Base-by-base conservation (phyloP, 495 filamentous ascomycete genomes). In the Acidomyces sp. region DNA sequence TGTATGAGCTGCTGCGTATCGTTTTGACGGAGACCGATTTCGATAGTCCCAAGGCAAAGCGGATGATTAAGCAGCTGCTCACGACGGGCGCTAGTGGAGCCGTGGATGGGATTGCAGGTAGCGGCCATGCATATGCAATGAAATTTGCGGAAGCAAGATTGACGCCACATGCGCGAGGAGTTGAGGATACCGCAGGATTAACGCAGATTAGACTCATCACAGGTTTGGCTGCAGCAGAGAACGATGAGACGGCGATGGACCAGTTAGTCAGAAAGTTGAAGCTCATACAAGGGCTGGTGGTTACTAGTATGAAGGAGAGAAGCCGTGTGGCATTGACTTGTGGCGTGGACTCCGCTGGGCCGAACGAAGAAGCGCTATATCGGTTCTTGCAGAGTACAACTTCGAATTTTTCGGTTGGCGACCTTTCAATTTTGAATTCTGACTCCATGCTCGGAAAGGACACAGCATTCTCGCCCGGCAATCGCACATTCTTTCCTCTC, bases 201-300 rank as follows among this genome's bases (percentile, higher is more conserved):
- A 78, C 82, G 2, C 92, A 96, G 53, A 71, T 94, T 22, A 80
- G 90, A 60, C 74, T 93, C n/a, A 80, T 83, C 22, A 80, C 83
- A 1, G 60, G 68, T 28, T 63, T 84, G 18, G 79, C 80, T 0
- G 66, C 68, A 33, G 58, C 69, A 1, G 46, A 50, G 24, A 35
- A 42, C 6, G 28, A 43, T 22, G 33, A 19, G 4, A 77, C 84
- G 52, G 66, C 73, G 17, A 68, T 92, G 18, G 64, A 63, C 39
- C 82, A 88, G 49, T 63, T 95, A 30, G 80, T 94, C 35, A 65
- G 68, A 22, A 94, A 93, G 55, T 70, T 97, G 21, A 87, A 88
- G 60, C 58, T 72, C n/a, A 90, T 93, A 39, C 85, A 93, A 57
- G 66, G 68, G 2, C 72, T 85, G 51, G 83, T 82, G 0, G 68